phyloP scores from a whole-genome alignment of 768 basidiomycete species.

The Mycena kentingensis region DNA sequence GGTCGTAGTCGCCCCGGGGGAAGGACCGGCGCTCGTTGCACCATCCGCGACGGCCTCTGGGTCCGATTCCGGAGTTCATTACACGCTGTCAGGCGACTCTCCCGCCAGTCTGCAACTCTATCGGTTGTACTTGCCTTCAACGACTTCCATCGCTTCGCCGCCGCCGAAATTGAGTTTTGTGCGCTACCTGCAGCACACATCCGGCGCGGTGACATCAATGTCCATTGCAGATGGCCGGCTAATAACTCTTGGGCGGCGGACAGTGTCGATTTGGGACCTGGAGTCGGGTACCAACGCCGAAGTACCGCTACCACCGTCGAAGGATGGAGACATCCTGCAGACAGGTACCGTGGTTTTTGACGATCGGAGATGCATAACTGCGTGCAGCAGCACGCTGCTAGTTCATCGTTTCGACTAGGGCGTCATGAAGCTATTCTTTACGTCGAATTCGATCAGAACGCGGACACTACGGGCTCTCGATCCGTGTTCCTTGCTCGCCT shows the following conservation, averaged over 20 bases:
- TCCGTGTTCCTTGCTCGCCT: background rate
- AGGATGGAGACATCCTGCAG: slow-evolving; percentile 21
- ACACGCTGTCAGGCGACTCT: slow-evolving; percentile 34
- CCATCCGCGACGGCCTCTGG: slow-evolving; percentile 26
- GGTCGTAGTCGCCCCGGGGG: slow-evolving; percentile 72
- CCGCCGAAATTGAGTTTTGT: slow-evolving; percentile 70
- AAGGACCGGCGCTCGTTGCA: slow-evolving; percentile 27
- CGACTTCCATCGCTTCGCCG: slow-evolving; percentile 50
- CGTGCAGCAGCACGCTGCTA: slow-evolving; percentile 30
- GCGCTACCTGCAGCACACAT: slow-evolving; percentile 70
- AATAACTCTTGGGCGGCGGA: slow-evolving; percentile 70
- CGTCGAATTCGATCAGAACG: slow-evolving; percentile 1
- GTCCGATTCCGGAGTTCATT: slow-evolving; percentile 27
- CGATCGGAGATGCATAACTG: slow-evolving; percentile 69
- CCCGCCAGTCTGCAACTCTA: slow-evolving; percentile 71
- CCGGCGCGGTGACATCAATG: slow-evolving; percentile 64
- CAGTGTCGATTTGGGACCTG: slow-evolving; percentile 88
- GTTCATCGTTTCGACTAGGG: slow-evolving; percentile 18
- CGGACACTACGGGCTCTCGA: slow-evolving; percentile 7
- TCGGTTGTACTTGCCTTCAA: slow-evolving; percentile 63
- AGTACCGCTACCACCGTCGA: slow-evolving; percentile 35
- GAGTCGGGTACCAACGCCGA: slow-evolving; percentile 57
- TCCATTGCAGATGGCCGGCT: slow-evolving; percentile 82
- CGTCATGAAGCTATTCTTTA: slow-evolving; percentile 9
- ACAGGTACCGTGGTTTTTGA: slow-evolving; percentile 67